Base-by-base conservation (phyloP, 2,329 filamentous ascomycete species). In the Hymenoscyphus occultus region DNA sequence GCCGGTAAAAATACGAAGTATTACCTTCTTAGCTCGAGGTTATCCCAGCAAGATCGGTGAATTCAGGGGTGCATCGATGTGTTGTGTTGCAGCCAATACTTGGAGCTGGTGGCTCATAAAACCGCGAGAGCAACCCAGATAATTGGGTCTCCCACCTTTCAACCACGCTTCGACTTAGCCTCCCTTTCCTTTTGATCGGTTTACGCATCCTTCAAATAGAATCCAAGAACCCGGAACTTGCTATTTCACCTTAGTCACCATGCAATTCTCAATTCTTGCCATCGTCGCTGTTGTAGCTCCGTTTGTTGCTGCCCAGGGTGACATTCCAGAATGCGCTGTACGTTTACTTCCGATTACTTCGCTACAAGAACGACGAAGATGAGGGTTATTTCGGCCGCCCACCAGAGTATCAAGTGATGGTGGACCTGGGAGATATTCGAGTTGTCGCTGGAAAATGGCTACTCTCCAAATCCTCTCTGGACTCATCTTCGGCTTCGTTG, bases 281-380 rank as follows among this genome's bases (percentile, higher is more conserved):
- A 75, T 84, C 69, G 74, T 80, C 67, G 76, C 86, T 71, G 80
- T 84, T 70, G 76, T 86, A 59, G 80, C 83, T 71, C 81, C 81
- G 77, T 77, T 86, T 65, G 80, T 83, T 68, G 76, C 78, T 67
- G 83, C 83, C 48, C 84, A 85, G 71, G 72, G 81, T 64, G 70
- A 72, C 48, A 80, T 84, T 59, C 86, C 84, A 16, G 65, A 68
- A 10, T 89, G 82, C 71, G 85, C 85, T 69, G 85, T 88, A 80
- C 73, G 84, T 81, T 28, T 59, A 12, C 28, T 28, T 22, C 32
- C 19, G n/a, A 51, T 22, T 51, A 5, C 45, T 22, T 28, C 14
- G 5, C 45, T 22, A n/a, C 19, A 28, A 51, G 22, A n/a, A n/a
- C 19, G n/a, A 48, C 19, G 45, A 22, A 16, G 6, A 19, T 22